These are phyloP conservation scores for Lasiodiplodia theobromae DNA, from an alignment of 2,329 filamentous ascomycete genomes.

Conservation along the genomic window DNA sequence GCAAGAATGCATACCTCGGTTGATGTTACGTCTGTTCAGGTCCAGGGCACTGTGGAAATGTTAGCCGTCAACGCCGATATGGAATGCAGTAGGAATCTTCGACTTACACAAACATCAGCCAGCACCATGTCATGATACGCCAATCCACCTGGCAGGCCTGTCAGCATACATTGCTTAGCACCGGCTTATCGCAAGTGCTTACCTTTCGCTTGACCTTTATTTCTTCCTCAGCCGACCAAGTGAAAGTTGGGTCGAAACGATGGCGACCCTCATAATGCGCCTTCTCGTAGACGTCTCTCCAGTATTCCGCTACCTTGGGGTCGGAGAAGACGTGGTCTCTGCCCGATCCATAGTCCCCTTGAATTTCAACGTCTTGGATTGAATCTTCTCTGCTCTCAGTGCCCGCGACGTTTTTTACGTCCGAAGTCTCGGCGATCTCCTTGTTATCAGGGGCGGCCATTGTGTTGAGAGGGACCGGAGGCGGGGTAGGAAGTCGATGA, in stretches of 20 bases:
- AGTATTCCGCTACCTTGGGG: slow-evolving; percentile 60
- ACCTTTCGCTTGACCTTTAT: slow-evolving; percentile 51
- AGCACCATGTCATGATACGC: slow-evolving; percentile 37
- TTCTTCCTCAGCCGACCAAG: slow-evolving; percentile 43
- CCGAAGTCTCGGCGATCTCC: not conserved
- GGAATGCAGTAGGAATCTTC: too few species aligned
- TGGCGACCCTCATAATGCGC: slow-evolving; percentile 59
- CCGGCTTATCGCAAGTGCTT: slow-evolving; percentile 34
- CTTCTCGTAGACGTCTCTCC: slow-evolving; percentile 61
- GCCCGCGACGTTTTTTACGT: not conserved
- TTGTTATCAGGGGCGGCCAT: slow-evolving; percentile 16
- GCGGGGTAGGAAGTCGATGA: slow-evolving; percentile 3
- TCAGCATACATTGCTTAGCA: not conserved
- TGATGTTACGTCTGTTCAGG: slow-evolving; percentile 40
- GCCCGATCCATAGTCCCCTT: slow-evolving; percentile 4
- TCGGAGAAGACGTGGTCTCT: slow-evolving; percentile 53
- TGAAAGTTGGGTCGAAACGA: slow-evolving; percentile 56
- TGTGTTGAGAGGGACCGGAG: not conserved
- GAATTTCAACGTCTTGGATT: slow-evolving; percentile 1
- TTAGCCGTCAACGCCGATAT: not conserved
- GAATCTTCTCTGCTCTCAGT: slow-evolving; percentile 14
- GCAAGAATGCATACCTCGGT: slow-evolving; percentile 37
- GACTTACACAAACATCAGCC: slow-evolving; percentile 37
- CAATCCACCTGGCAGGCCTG: slow-evolving; percentile 33
- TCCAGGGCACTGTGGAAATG: slow-evolving; percentile 32